Base-by-base conservation (phyloP, 2,329 filamentous ascomycete species). In the Alternaria incomplexa region DNA sequence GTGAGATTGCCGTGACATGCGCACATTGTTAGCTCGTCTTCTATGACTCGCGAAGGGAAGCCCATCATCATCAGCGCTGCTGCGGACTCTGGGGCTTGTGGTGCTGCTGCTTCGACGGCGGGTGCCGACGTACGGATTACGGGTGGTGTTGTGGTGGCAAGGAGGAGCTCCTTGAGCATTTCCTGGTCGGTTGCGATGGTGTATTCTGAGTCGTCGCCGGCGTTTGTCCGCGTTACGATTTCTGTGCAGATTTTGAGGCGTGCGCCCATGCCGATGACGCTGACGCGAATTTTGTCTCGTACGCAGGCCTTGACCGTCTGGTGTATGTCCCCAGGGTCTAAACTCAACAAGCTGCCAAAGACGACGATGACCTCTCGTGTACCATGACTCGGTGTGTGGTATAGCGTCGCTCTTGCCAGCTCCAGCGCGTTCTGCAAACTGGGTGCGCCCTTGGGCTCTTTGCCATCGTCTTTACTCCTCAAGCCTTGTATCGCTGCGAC, bases 241-340 rank as follows among this genome's bases (percentile, higher is more conserved):
- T 97, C 94, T 25, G 89, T 88, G 83, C 96, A 98, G 68, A 99
- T 94, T 74, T 93, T 92, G 22, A 99, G 90, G 71, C 97, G 92
- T 1, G 95, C 96, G 6, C 94, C 91, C 44, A 99, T 87, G 1
- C 96, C 96, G 58, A 99, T 92, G 56, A 99, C 89, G 45, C 91
- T 91, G 11, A 97, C 93, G 15, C 93, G 90, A 71, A 99, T 93
- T 61, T 90, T 89, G 80, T 98, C 93, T 67, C 86, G 84, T 44
- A 97, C 88, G 28, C 97, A 90, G 36, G 87, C 87, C 53, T 85
- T 84, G 75, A 98, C 93, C 0, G 95, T 98, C 70, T 93, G 89
- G 82, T 97, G 93, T 62, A 99, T 97, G 79, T 99, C 96, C 63
- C 94, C 93, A 0, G 96, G 96, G 75, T 99, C 96, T 70, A 92